phyloP scores from a whole-genome alignment of 2,329 filamentous ascomycete genomes.

The Dichotomopilus funicola region DNA sequence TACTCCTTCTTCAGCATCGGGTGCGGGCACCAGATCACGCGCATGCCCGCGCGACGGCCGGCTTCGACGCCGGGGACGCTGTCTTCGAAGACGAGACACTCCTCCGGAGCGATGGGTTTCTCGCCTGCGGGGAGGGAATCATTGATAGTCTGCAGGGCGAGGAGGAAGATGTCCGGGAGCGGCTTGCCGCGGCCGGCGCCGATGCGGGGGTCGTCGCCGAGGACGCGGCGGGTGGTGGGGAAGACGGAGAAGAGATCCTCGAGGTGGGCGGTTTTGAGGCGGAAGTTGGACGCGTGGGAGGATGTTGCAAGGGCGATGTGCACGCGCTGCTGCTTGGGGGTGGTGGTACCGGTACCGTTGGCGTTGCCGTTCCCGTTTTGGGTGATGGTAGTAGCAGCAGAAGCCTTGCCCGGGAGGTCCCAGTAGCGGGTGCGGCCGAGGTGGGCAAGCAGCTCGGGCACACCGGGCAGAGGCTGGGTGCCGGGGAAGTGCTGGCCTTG shows the following conservation, averaged over 20 bases:
- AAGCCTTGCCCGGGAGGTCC: slow-evolving; percentile 30
- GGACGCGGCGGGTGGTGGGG: slow-evolving; percentile 60
- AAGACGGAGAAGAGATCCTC: slow-evolving; percentile 59
- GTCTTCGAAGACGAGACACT: slow-evolving; percentile 96
- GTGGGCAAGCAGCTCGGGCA: slow-evolving; percentile 58
- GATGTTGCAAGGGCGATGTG: slow-evolving; percentile 85
- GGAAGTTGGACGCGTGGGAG: slow-evolving; percentile 64
- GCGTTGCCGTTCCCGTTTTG: slow-evolving; percentile 8
- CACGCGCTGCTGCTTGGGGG: slow-evolving; percentile 38
- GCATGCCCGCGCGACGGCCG: slow-evolving; percentile 86
- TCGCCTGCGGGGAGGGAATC: slow-evolving; percentile 58
- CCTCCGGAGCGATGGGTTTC: slow-evolving; percentile 64
- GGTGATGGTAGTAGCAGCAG: slow-evolving; percentile 14
- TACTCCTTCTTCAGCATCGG: slow-evolving; percentile 70
- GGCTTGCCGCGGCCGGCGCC: slow-evolving; percentile 80
- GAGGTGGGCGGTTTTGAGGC: slow-evolving; percentile 65
- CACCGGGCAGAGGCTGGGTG: slow-evolving; percentile 73
- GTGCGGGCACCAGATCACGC: slow-evolving; percentile 89
- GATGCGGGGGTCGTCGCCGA: slow-evolving; percentile 81
- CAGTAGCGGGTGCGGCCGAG: slow-evolving; percentile 50
- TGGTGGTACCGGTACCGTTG: slow-evolving; percentile 24
- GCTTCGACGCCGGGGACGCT: slow-evolving; percentile 88
- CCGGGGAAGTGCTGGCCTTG: slow-evolving; percentile 68
- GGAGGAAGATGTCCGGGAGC: slow-evolving; percentile 85
- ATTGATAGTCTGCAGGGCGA: slow-evolving; percentile 83